These are phyloP conservation scores for Acanthamoeba royreba DNA, from an alignment of 208 protist genomes.

Conservation along the genomic window DNA sequence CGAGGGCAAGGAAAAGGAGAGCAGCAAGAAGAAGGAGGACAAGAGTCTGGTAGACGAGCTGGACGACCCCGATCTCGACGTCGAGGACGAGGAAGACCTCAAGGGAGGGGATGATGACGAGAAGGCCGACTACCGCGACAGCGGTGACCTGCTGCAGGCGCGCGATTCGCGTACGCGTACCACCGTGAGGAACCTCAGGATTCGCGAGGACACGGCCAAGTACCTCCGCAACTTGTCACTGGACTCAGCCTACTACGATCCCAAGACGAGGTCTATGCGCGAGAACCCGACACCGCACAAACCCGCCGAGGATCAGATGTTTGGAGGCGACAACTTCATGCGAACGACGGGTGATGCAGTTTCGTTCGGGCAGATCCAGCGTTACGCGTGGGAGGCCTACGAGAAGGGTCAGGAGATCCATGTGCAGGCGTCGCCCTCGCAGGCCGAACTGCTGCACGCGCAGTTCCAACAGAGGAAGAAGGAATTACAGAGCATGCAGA, in stretches of 20 bases:
- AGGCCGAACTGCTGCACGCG: slow-evolving; percentile 74
- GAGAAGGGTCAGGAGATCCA: slow-evolving; percentile 74
- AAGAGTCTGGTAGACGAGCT: slow-evolving; percentile 49
- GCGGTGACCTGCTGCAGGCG: background rate
- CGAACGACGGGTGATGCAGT: slow-evolving; percentile 76
- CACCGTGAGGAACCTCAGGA: slow-evolving; percentile 85
- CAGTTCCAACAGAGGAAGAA: slow-evolving; percentile 78
- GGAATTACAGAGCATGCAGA: slow-evolving; percentile 57
- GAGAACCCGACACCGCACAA: slow-evolving; percentile 79
- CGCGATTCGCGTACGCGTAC: slow-evolving; percentile 75
- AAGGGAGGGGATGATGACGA: background rate
- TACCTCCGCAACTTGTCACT: slow-evolving; percentile 89
- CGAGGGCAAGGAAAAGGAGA: background rate
- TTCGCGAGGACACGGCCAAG: slow-evolving; percentile 92
- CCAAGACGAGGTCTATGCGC: slow-evolving; percentile 91
- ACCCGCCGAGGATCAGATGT: slow-evolving; percentile 56
- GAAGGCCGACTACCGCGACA: background rate
- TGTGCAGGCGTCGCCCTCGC: slow-evolving; percentile 79
- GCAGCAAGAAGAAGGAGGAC: slow-evolving; percentile 33
- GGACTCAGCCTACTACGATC: slow-evolving; percentile 91
- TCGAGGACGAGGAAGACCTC: slow-evolving; percentile 51
- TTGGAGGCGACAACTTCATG: slow-evolving; percentile 87
- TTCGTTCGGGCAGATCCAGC: slow-evolving; percentile 75
- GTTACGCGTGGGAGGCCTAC: slow-evolving; percentile 79
- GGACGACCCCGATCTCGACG: slow-evolving; percentile 56